These are phyloP conservation scores for Tilletia horrida DNA, from an alignment of 1,284 basidiomycete species.

Conservation along the genomic window DNA sequence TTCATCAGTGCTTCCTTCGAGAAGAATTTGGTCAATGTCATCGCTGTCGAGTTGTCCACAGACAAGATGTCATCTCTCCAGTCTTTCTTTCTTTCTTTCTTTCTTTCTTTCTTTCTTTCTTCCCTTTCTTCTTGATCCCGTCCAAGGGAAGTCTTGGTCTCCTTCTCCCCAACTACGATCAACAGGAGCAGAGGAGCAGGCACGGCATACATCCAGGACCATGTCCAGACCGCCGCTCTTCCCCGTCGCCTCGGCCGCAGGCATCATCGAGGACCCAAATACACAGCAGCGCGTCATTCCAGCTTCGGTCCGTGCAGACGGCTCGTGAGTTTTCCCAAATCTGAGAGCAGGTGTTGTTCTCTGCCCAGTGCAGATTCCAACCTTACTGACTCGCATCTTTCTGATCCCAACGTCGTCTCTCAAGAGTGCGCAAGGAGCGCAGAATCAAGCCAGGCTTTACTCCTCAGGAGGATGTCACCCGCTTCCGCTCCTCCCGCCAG, in stretches of 20 bases:
- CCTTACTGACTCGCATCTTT: not conserved
- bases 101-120: not conserved
- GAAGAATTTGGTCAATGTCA: too few relatives aligned
- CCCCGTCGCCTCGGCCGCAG: constrained; percentile 68
- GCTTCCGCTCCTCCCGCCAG: constrained; percentile 75
- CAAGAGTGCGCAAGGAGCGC: constrained; percentile 78
- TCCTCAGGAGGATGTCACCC: constrained; percentile 83
- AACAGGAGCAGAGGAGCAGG: too few relatives aligned
- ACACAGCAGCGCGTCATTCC: constrained; percentile 84
- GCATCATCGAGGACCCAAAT: constrained; percentile 76
- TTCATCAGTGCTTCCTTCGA: too few relatives aligned
- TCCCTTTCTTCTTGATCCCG: not conserved
- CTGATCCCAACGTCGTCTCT: not conserved
- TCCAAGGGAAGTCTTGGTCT: not conserved
- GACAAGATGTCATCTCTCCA: not conserved
- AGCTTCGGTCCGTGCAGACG: constrained; percentile 75
- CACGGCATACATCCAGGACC: not conserved
- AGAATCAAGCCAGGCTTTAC: constrained; percentile 90
- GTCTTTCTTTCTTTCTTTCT: constrained; percentile 16
- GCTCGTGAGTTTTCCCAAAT: constrained; percentile 79
- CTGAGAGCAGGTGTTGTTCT: too few relatives aligned
- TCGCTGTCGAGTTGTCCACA: too few relatives aligned
- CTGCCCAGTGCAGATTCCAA: not conserved
- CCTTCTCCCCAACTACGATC: not conserved
- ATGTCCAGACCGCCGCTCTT: constrained; percentile 76